A percentile compares a stretch with the other conserved stretches of the same genome.
These are phyloP conservation scores for Lepiota venenata DNA, from an alignment of 768 basidiomycete genomes.

Conservation along the genomic window DNA sequence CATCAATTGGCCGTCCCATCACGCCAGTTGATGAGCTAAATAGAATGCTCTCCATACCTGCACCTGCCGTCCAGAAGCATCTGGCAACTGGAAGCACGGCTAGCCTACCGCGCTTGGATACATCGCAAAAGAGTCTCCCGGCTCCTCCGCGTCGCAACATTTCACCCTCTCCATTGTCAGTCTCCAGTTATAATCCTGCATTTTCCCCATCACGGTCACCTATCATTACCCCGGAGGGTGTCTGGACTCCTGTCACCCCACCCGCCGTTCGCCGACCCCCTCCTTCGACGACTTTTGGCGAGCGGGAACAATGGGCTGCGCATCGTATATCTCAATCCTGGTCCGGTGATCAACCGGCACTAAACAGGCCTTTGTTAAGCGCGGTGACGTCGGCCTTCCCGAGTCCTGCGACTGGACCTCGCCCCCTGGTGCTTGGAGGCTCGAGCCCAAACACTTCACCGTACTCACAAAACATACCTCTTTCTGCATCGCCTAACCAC, in stretches of 20 bases:
- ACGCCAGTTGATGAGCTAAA: conserved; percentile 3
- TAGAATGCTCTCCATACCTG: conserved; percentile 1
- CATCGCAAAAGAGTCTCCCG: not conserved
- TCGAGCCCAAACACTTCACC: not conserved
- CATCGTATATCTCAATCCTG: conserved; percentile 2
- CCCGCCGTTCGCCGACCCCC: not conserved
- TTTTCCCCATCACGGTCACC: not conserved
- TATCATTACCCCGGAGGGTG: conserved; percentile 5
- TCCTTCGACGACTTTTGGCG: not conserved
- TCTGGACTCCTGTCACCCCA: conserved; percentile 1
- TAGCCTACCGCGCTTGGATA: conserved; percentile 1
- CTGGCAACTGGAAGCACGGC: not conserved
- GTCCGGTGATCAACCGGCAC: not conserved
- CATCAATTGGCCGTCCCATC: conserved; percentile 3
- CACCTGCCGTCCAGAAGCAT: not conserved
- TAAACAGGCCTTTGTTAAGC: conserved; percentile 11
- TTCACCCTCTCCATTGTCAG: conserved; percentile 1
- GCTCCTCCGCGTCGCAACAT: conserved; percentile 2
- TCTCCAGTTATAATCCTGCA: not conserved
- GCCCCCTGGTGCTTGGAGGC: not conserved
- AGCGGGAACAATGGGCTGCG: not conserved
- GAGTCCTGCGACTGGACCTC: conserved; percentile 3
- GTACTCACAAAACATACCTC: not conserved
- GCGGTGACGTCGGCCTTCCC: conserved; percentile 13
- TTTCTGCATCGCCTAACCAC: not conserved